Percentiles rank a stretch among this genome's conserved stretches.
Evolutionary conservation across 306 rosid genomes (phyloP).

Genomic region (Vigna hirtella): DNA sequence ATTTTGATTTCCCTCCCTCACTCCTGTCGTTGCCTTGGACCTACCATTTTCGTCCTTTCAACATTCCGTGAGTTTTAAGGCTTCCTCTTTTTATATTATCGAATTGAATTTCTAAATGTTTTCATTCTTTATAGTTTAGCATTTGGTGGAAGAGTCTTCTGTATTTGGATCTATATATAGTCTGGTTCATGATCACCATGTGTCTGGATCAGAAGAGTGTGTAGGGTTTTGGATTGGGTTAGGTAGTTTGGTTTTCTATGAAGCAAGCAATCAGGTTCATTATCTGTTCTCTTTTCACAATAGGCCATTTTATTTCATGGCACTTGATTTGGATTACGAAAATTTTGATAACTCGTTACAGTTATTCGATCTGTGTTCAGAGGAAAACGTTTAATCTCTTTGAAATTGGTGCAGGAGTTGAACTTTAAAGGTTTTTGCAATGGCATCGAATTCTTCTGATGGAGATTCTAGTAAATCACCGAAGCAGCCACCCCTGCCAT

Average conservation of each 20-base stretch:
- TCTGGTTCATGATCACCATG: slow-evolving; percentile 41
- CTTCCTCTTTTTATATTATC: neutral
- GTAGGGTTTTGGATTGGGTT: slow-evolving; percentile 53
- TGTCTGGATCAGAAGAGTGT: slow-evolving; percentile 46
- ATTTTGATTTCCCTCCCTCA: slow-evolving; percentile 27
- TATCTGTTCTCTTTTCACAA: slow-evolving; percentile 7
- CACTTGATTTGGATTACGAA: slow-evolving; percentile 13
- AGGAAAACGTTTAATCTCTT: slow-evolving; percentile 15
- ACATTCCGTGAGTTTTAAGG: slow-evolving; percentile 67
- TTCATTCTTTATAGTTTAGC: neutral
- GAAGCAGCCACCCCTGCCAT: slow-evolving; percentile 83
- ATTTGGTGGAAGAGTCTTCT: slow-evolving; percentile 40
- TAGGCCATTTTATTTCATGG: slow-evolving; percentile 7
- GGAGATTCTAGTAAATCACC: slow-evolving; percentile 52
- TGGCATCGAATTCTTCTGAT: slow-evolving; percentile 72
- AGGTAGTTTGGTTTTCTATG: slow-evolving; percentile 23
- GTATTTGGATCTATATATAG: slow-evolving; percentile 49
- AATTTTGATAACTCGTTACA: neutral
- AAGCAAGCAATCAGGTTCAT: slow-evolving; percentile 45
- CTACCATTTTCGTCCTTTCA: slow-evolving; percentile 54
- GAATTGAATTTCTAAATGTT: neutral
- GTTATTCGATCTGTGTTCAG: neutral
- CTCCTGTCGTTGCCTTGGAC: slow-evolving; percentile 53
- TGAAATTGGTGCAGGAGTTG: slow-evolving; percentile 48
- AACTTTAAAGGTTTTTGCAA: slow-evolving; percentile 42